Conservation (phyloP, 176 grass and related monocot species). For the Cymbopogon citratus region DNA sequence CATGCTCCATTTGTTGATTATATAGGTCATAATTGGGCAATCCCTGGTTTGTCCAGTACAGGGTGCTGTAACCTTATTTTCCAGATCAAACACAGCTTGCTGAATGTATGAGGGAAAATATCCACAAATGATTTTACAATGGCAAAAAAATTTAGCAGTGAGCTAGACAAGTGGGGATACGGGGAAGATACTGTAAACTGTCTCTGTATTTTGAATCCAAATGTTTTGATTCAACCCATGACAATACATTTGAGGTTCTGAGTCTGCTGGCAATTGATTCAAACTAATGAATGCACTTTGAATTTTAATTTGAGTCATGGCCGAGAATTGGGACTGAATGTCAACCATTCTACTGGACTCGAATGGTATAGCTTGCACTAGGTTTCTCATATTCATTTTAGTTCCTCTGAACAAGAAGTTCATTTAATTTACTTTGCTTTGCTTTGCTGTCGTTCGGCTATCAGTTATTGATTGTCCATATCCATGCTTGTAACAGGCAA, state of each 20-base stretch:
- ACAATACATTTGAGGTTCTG: not conserved
- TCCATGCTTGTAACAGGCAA: constrained; percentile 58
- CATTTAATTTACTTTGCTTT: not conserved
- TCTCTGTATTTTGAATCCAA: not conserved
- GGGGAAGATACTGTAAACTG: not conserved
- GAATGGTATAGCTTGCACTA: constrained; percentile 11
- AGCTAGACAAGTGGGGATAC: not conserved
- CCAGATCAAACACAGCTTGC: not conserved
- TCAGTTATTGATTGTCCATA: constrained; percentile 23
- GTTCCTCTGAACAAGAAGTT: not conserved
- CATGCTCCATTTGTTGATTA: not conserved
- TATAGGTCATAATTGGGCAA: not conserved
- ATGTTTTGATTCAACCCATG: not conserved
- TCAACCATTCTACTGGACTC: not conserved
- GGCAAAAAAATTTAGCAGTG: not conserved
- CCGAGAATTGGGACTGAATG: not conserved
- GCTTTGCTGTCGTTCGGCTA: not conserved
- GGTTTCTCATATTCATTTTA: not conserved
- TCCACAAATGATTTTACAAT: not conserved
- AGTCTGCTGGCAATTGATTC: not conserved
- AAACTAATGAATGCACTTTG: constrained; percentile 1
- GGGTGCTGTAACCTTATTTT: not conserved
- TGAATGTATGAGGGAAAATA: not conserved
- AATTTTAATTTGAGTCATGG: not conserved
- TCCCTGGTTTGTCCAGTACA: not conserved